Evolutionary conservation across 139 green algal species (phyloP).

Genomic region (Penium margaritaceum): DNA sequence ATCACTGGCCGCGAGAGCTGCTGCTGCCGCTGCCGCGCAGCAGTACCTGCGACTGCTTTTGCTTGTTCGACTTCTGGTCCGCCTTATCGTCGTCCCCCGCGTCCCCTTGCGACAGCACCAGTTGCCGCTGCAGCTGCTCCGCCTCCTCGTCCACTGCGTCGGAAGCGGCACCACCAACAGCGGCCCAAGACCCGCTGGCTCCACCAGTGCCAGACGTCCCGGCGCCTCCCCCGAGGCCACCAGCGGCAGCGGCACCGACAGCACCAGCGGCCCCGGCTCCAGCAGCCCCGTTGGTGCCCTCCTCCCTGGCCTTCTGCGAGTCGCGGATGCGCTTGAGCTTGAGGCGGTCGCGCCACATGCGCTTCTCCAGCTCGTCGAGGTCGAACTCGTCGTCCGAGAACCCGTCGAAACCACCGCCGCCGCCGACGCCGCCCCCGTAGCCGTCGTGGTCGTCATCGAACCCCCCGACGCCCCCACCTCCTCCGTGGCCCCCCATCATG

Average conservation of each 20-base stretch:
- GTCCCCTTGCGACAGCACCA: too few relatives aligned
- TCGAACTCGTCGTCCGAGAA: slow-evolving; percentile 39
- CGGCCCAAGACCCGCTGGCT: too few relatives aligned
- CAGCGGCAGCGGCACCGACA: background rate
- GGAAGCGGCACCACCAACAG: background rate
- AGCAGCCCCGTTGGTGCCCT: background rate
- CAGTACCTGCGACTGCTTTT: too few relatives aligned
- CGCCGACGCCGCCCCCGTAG: too few relatives aligned
- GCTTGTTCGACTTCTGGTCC: slow-evolving; percentile 29
- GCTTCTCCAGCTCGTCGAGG: slow-evolving; percentile 33
- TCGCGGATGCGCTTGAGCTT: slow-evolving; percentile 39
- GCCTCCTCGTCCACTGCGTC: background rate
- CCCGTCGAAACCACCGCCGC: slow-evolving; percentile 28
- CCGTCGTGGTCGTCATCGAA: too few relatives aligned
- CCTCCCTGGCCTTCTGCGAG: slow-evolving; percentile 9
- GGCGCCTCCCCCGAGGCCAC: too few relatives aligned
- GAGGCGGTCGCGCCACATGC: slow-evolving; percentile 37
- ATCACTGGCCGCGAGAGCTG: too few relatives aligned
- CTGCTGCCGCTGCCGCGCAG: slow-evolving; percentile 3
- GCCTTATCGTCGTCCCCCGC: background rate
- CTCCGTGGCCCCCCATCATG: too few relatives aligned
- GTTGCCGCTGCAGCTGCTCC: too few relatives aligned
- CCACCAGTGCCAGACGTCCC: too few relatives aligned
- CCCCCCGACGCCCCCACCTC: too few relatives aligned
- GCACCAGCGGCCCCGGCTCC: background rate